Conservation (phyloP, 306 rosid species). For the Cyamopsis tetragonoloba region DNA sequence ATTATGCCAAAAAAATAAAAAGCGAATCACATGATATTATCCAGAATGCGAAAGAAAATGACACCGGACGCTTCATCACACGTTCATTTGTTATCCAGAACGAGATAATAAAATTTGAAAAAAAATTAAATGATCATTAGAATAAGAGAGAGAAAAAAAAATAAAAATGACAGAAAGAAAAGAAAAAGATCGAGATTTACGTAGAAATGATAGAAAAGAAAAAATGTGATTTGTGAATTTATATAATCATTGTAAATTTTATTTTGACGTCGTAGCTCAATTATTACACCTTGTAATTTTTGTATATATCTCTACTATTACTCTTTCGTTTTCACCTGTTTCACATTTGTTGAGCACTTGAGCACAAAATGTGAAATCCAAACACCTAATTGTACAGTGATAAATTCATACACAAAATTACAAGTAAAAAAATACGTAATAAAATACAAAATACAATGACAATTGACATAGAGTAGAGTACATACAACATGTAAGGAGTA, state of each 20-base stretch:
- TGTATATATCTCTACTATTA: constrained; percentile 28
- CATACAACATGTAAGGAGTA: background rate
- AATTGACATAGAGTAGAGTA: background rate
- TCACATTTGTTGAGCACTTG: constrained; percentile 33
- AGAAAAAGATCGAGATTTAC: too few species aligned
- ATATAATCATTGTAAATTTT: too few species aligned
- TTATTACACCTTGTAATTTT: constrained; percentile 31
- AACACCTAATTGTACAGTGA: constrained; percentile 5
- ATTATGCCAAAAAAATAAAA: background rate
- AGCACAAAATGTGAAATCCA: constrained; percentile 42
- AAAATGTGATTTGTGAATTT: too few species aligned
- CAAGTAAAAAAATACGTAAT: background rate
- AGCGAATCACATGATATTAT: background rate
- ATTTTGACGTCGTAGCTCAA: background rate
- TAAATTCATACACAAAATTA: constrained; percentile 3
- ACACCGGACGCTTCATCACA: constrained; percentile 27
- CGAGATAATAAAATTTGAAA: background rate
- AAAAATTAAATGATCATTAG: too few species aligned
- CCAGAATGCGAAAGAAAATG: constrained; percentile 34
- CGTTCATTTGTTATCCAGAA: constrained; percentile 15
- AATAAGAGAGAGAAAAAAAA: too few species aligned
- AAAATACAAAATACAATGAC: background rate
- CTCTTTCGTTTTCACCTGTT: background rate
- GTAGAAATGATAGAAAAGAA: too few species aligned
- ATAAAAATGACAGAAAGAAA: too few species aligned